Evolutionary conservation across 345 rosid genomes (phyloP).

Genomic region (Raphanus sativus): DNA sequence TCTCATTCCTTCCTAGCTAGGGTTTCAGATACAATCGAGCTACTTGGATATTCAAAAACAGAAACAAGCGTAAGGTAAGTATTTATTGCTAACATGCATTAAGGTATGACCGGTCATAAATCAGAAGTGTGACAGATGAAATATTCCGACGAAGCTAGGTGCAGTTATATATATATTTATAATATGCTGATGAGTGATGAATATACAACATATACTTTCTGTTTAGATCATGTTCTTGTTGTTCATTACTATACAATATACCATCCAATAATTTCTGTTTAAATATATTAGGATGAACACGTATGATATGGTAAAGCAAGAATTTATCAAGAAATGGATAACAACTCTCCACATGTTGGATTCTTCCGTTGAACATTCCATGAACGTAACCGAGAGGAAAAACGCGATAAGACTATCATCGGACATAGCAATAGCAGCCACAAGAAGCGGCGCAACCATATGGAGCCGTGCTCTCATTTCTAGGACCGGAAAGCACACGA

Average conservation of each 20-base stretch:
- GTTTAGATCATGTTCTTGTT: neutral
- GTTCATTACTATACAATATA: neutral
- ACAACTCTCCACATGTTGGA: slow-evolving; percentile 48
- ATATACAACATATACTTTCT: neutral
- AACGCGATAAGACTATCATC: slow-evolving; percentile 73
- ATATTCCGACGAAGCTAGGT: neutral
- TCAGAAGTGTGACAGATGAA: neutral
- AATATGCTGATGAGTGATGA: neutral
- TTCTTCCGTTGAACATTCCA: slow-evolving; percentile 41
- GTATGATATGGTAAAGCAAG: slow-evolving; percentile 49
- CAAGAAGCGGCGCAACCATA: slow-evolving; percentile 53
- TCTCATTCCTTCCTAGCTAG: slow-evolving; percentile 17
- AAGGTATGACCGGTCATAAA: neutral
- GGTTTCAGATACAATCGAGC: slow-evolving; percentile 28
- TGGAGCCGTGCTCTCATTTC: slow-evolving; percentile 79
- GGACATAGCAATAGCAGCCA: slow-evolving; percentile 75
- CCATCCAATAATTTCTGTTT: neutral
- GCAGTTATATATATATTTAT: neutral
- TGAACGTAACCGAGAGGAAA: slow-evolving; percentile 59
- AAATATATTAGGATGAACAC: slow-evolving; percentile 14
- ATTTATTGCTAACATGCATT: slow-evolving; percentile 10
- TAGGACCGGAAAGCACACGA: slow-evolving; percentile 17
- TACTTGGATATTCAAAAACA: neutral
- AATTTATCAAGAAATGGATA: slow-evolving; percentile 76
- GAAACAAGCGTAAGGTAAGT: slow-evolving; percentile 19